Conservation (phyloP, 2,329 filamentous ascomycete genomes). For the Sordariomycetes sp. region DNA sequence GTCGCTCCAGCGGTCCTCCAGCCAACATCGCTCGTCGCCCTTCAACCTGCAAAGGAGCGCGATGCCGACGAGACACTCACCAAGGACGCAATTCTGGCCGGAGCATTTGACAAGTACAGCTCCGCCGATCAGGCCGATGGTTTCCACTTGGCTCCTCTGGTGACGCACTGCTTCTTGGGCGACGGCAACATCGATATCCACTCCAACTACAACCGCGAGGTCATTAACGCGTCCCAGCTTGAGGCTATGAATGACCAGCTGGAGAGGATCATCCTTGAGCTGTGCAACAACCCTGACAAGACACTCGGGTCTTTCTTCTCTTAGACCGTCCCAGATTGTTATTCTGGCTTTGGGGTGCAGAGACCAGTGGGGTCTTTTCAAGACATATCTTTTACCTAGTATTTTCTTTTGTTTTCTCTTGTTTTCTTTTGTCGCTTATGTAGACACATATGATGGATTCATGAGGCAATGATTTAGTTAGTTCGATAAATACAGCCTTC, state of each 20-base stretch:
- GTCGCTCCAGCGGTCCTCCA: background rate
- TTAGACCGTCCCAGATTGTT: no score
- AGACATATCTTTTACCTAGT: no score
- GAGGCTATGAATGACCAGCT: conserved; percentile 1
- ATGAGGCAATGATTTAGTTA: no score
- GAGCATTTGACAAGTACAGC: background rate
- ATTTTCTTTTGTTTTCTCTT: no score
- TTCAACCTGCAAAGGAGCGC: conserved; percentile 1
- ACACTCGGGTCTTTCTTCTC: background rate
- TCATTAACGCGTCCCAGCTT: background rate
- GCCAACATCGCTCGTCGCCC: background rate
- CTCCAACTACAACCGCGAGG: conserved; percentile 1
- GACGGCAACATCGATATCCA: conserved; percentile 1
- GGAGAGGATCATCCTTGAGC: background rate
- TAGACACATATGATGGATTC: no score
- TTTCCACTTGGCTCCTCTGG: background rate
- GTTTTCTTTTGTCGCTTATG: no score
- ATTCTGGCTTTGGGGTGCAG: no score
- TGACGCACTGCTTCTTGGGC: conserved; percentile 1
- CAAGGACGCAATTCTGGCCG: background rate
- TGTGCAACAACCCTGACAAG: background rate
- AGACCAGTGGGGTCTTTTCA: no score
- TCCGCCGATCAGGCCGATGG: conserved; percentile 25
- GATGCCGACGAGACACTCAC: background rate
- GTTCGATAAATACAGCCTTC: no score